Conservation (phyloP, 140 eudicot species). For the Senecio squalidus region DNA sequence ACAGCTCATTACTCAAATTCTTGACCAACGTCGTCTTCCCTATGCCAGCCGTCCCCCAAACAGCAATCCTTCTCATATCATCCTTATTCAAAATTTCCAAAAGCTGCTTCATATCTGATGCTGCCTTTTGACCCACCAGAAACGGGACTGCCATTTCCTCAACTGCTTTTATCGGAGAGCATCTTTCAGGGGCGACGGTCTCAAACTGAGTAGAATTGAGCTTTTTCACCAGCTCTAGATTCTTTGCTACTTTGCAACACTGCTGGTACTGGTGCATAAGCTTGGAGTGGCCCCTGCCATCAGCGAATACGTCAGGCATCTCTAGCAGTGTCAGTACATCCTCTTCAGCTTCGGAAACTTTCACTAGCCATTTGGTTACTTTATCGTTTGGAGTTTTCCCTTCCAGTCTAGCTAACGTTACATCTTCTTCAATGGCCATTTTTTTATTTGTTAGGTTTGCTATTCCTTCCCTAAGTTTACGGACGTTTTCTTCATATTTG, state of each 20-base stretch:
- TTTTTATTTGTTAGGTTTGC: slow-evolving; percentile 5
- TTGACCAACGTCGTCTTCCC: slow-evolving; percentile 41
- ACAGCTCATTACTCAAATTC: slow-evolving; percentile 24
- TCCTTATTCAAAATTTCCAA: slow-evolving; percentile 10
- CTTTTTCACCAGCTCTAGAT: slow-evolving; percentile 13
- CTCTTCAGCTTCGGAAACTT: slow-evolving; percentile 19
- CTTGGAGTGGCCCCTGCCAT: slow-evolving; percentile 8
- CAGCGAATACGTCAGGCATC: neutral
- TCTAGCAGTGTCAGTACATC: slow-evolving; percentile 14
- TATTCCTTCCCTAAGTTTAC: slow-evolving; percentile 13
- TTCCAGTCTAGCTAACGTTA: slow-evolving; percentile 15
- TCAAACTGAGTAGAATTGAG: slow-evolving; percentile 13
- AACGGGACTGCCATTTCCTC: slow-evolving; percentile 18
- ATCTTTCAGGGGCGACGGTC: neutral
- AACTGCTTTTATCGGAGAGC: slow-evolving; percentile 20
- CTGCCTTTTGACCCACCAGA: slow-evolving; percentile 16
- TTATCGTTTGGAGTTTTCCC: slow-evolving; percentile 13
- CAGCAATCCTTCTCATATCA: slow-evolving; percentile 8
- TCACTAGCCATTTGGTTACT: slow-evolving; percentile 20
- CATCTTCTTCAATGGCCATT: slow-evolving; percentile 11
- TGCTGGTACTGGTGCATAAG: slow-evolving; percentile 1
- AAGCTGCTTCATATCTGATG: slow-evolving; percentile 8
- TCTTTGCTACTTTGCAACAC: slow-evolving; percentile 16
- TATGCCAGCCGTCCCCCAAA: slow-evolving; percentile 42
- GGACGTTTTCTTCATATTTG: slow-evolving; percentile 8